These are phyloP conservation scores for Simplicillium sp. DNA, from an alignment of 2,329 filamentous ascomycete genomes.

Conservation along the genomic window DNA sequence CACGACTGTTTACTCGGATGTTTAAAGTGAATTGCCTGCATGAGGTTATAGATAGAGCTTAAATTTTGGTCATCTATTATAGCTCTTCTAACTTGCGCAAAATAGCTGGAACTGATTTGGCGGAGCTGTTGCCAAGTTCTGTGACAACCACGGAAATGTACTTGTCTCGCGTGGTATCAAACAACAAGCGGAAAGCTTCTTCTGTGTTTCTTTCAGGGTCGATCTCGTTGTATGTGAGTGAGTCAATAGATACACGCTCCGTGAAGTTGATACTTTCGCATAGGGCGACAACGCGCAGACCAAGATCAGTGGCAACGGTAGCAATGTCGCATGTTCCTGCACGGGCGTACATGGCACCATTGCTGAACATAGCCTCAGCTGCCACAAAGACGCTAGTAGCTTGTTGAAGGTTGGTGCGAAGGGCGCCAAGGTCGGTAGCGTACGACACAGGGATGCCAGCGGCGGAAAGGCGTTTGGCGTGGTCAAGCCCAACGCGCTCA, in stretches of 20 bases:
- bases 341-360: conserved; percentile 81
- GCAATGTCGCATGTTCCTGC: conserved; percentile 82
- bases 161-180: conserved; percentile 82
- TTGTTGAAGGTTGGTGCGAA: conserved; percentile 61
- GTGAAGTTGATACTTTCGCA: conserved; percentile 94
- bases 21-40: too few species aligned
- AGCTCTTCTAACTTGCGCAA: conserved; percentile 48
- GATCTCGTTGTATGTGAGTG: conserved; percentile 90
- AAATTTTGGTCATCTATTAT: conserved; percentile 17
- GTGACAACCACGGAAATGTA: conserved; percentile 85
- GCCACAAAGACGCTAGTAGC: conserved; percentile 74
- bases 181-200: conserved; percentile 58
- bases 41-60: neutral
- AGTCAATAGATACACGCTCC: conserved; percentile 78
- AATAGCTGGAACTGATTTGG: conserved; percentile 68
- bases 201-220: conserved; percentile 58
- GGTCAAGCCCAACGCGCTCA: conserved; percentile 39
- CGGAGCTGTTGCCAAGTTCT: conserved; percentile 79
- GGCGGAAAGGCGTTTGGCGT: conserved; percentile 60
- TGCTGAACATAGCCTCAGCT: conserved; percentile 91
- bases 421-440: conserved; percentile 63
- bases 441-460: conserved; percentile 73
- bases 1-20: too few species aligned
- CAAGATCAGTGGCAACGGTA: conserved; percentile 66
- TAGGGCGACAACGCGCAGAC: conserved; percentile 76